phyloP scores from a whole-genome alignment of 164 flowering plant species.

The Aristolochia contorta region DNA sequence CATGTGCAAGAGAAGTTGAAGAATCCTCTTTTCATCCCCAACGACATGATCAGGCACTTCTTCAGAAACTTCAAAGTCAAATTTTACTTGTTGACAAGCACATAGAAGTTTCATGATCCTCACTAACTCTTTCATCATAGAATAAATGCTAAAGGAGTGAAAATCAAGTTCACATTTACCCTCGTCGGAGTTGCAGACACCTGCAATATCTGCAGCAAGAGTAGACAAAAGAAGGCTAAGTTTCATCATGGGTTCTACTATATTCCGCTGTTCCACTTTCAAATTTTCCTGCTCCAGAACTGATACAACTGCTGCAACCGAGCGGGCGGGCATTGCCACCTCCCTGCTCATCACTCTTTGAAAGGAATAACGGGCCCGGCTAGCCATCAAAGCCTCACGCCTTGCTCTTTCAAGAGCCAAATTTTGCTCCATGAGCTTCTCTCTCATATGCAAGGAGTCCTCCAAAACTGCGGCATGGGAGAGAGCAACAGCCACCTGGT shows the following conservation, averaged over 20 bases:
- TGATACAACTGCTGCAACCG: constrained; percentile 44
- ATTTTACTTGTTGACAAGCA: constrained; percentile 24
- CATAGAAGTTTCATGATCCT: constrained; percentile 39
- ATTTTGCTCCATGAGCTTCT: constrained; percentile 44
- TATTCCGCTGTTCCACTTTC: constrained; percentile 16
- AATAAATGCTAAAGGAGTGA: constrained; percentile 32
- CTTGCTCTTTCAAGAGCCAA: constrained; percentile 36
- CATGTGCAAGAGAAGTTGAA: constrained; percentile 58
- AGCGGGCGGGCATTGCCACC: constrained; percentile 47
- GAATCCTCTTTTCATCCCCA: constrained; percentile 51
- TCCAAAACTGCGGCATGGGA: constrained; percentile 64
- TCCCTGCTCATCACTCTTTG: constrained; percentile 54
- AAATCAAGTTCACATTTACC: constrained; percentile 8
- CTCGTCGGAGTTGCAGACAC: constrained; percentile 18
- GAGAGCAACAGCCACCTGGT: constrained; percentile 57
- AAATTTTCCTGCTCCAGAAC: constrained; percentile 31
- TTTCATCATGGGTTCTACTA: constrained; percentile 46
- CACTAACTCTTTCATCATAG: constrained; percentile 39
- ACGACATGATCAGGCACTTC: constrained; percentile 43
- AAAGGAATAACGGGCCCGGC: constrained; percentile 40
- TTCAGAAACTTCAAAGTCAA: constrained; percentile 27
- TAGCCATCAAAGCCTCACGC: constrained; percentile 47
- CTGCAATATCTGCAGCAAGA: constrained; percentile 43
- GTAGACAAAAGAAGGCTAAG: constrained; percentile 38
- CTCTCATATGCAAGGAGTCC: constrained; percentile 47